Percentiles rank a stretch among this genome's conserved stretches.
These are phyloP conservation scores for Salinomyces thailandicus DNA, from an alignment of 2,329 filamentous ascomycete species.

Conservation along the genomic window DNA sequence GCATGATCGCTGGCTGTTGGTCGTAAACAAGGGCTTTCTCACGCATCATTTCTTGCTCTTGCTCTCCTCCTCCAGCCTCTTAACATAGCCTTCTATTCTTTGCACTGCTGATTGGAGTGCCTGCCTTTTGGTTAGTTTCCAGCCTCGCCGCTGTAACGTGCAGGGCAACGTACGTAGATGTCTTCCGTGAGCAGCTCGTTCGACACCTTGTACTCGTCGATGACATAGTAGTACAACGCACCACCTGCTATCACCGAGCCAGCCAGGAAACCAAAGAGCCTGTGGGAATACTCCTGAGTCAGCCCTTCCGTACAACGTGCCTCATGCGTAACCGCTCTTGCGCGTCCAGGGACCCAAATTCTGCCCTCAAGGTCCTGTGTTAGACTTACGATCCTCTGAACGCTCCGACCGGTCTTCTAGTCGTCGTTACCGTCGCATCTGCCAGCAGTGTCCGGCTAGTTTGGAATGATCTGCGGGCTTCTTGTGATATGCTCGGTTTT, in stretches of 20 bases:
- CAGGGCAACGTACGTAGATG: constrained; percentile 66
- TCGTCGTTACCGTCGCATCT: constrained; percentile 33
- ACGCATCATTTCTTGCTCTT: constrained; percentile 46
- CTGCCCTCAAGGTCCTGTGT: no score
- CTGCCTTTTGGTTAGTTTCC: constrained; percentile 35
- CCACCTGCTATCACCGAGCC: constrained; percentile 70
- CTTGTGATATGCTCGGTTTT: constrained; percentile 6
- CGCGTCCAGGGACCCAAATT: no score
- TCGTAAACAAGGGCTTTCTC: no score
- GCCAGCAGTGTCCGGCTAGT: constrained; percentile 20
- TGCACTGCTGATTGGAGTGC: constrained; percentile 80
- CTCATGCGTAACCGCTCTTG: no score
- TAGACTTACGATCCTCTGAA: constrained; percentile 60
- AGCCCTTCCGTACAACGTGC: no score
- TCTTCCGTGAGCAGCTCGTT: constrained; percentile 92
- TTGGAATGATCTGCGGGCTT: constrained; percentile 27
- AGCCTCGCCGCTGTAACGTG: neutral
- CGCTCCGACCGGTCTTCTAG: constrained; percentile 58
- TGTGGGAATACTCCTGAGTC: constrained; percentile 29
- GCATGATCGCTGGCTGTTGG: no score
- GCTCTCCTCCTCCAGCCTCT: constrained; percentile 69
- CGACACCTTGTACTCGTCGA: constrained; percentile 86
- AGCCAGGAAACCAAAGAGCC: constrained; percentile 83
- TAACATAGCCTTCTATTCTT: constrained; percentile 73
- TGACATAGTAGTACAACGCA: constrained; percentile 81